Evolutionary conservation across 2,329 filamentous ascomycete genomes (phyloP).

Genomic region (Ophiostoma sp.): DNA sequence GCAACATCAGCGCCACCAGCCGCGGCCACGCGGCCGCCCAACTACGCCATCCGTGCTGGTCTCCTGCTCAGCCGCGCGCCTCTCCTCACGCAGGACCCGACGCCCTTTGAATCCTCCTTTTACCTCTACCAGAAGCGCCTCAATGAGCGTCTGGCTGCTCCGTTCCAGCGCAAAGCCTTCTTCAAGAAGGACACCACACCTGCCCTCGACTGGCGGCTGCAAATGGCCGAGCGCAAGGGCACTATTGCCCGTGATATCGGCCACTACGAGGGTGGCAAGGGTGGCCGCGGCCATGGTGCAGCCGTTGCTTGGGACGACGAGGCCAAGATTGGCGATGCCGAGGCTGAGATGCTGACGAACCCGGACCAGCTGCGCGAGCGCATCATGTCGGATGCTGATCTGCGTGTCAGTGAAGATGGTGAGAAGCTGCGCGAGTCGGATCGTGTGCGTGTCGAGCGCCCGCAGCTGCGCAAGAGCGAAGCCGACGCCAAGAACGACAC

Average conservation of each 20-base stretch:
- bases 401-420: constrained; percentile 54
- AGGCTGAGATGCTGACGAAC: constrained; percentile 43
- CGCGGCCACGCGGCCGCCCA: constrained; percentile 32
- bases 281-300: constrained; percentile 31
- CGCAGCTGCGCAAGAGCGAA: constrained; percentile 61
- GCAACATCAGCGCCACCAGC: constrained; percentile 28
- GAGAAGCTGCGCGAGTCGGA: constrained; percentile 55
- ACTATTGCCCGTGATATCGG: constrained; percentile 81
- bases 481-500: constrained; percentile 72
- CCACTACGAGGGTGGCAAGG: constrained; percentile 57
- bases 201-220: constrained; percentile 85
- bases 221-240: constrained; percentile 65
- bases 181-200: constrained; percentile 84
- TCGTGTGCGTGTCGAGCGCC: constrained; percentile 64
- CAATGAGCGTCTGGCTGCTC: constrained; percentile 82
- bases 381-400: constrained; percentile 70
- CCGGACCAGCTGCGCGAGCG: constrained; percentile 61
- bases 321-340: constrained; percentile 65
- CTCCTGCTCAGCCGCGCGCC: constrained; percentile 85
- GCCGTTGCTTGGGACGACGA: constrained; percentile 86
- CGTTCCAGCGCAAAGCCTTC: constrained; percentile 89
- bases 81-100: constrained; percentile 74
- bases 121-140: constrained; percentile 97
- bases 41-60: constrained; percentile 55
- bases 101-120: constrained; percentile 84